Base-by-base conservation (phyloP, 441 rosid genomes). In the Croton setiger region DNA sequence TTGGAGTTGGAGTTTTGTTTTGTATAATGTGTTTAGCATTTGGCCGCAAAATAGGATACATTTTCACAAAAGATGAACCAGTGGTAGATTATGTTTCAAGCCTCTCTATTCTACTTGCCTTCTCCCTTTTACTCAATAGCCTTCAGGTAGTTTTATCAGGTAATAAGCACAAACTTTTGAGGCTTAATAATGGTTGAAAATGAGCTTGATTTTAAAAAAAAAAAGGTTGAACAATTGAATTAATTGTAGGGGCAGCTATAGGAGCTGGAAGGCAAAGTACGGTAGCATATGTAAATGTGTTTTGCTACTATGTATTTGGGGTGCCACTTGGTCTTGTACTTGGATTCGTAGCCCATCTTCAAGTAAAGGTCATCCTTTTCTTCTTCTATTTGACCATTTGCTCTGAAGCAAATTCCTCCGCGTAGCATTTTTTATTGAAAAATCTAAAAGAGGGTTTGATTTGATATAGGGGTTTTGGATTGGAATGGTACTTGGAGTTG, bases 191-290 rank as follows among this genome's bases (percentile, higher is more conserved):
- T 27, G 31, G 31, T 27, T 27, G 31, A 2, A 27, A 27, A 27
- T 0, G 31, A 27, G 31, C 31, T 27, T 27, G 31, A 27, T 27
- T 27, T 27, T 27, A 0, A 27, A 27, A 27, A 27, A 2, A 27
- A 27, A 27, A 27, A 2, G 2, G 14, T 1, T 47, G 14, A 5
- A 56, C n/a, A n/a, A n/a, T n/a, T n/a, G n/a, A n/a, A n/a, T n/a
- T 7, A 6, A 17, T 41, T 47, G 53, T 71, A 86, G 91, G 96
- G 1, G 85, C 83, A 37, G 96, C 93, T 5, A 53, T 90, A 1
- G 96, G 96, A 35, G 86, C 91, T 15, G 91, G 91, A 39, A 74
- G 88, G 86, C 93, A 90, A 69, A 78, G 79, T 2, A 21, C 70
- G 66, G 86, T 80, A 39, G 86, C 86, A 60, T 79, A 15, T 67